A percentile compares a stretch with the other conserved stretches of the same genome.
phyloP scores from a whole-genome alignment of 129 eudicot species.

The Chrysanthemum makinoi region DNA sequence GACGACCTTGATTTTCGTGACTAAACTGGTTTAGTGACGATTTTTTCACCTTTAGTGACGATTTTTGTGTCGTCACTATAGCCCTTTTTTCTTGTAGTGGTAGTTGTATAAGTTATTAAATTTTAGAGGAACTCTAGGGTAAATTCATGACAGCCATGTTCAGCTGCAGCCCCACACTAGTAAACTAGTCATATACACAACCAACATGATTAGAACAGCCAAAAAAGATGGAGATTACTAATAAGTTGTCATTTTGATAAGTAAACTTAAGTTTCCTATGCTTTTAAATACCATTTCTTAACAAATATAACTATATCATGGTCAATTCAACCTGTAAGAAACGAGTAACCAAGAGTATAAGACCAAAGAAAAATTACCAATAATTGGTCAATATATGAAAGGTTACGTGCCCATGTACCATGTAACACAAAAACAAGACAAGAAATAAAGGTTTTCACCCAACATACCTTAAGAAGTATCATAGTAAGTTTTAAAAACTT shows the following conservation, averaged over 20 bases:
- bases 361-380: not conserved
- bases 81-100: too few relatives aligned
- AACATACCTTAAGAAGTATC: not conserved
- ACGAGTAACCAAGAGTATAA: not conserved
- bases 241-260: not conserved
- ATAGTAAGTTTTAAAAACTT: not conserved
- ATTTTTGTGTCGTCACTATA: too few relatives aligned
- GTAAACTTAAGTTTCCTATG: too few relatives aligned
- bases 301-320: not conserved
- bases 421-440: not conserved
- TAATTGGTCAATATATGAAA: not conserved
- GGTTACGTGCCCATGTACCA: not conserved
- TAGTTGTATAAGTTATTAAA: not conserved
- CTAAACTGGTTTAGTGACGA: too few relatives aligned
- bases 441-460: not conserved
- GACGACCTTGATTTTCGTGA: too few relatives aligned
- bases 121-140: not conserved
- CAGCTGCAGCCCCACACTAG: slow-evolving; percentile 24
- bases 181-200: slow-evolving; percentile 24
- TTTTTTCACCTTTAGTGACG: too few relatives aligned
- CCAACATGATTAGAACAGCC: slow-evolving; percentile 30
- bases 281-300: not conserved
- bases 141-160: slow-evolving; percentile 33
- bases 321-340: not conserved
- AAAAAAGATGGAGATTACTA: not conserved